A percentile compares a stretch with the other conserved stretches of the same genome.
Evolutionary conservation across 2,329 filamentous ascomycete genomes (phyloP).

Genomic region (Lasiodiplodia sp.): DNA sequence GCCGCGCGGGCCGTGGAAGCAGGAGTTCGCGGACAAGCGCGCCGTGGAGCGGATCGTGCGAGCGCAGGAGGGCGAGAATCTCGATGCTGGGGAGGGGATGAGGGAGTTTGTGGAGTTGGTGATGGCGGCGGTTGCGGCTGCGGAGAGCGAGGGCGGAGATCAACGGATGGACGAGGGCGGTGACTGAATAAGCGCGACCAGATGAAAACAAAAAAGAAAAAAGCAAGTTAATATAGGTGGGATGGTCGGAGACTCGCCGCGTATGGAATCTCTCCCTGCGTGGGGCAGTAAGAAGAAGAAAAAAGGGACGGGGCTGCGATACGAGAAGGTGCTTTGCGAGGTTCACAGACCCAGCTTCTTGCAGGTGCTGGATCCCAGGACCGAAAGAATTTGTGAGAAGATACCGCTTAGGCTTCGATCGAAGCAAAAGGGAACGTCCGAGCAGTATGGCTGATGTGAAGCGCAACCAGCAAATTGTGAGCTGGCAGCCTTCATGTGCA

Average conservation of each 20-base stretch:
- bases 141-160: neutral
- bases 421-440: neutral
- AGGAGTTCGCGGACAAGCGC: conserved; percentile 11
- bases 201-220: neutral
- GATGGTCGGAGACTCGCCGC: neutral
- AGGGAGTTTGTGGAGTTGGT: conserved; percentile 27
- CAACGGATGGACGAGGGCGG: neutral
- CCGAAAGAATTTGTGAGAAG: neutral
- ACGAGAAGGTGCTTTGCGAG: neutral
- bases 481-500: neutral
- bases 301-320: neutral
- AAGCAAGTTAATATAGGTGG: neutral
- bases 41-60: conserved; percentile 16
- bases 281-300: neutral
- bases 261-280: neutral
- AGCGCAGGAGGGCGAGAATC: conserved; percentile 1
- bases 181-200: neutral
- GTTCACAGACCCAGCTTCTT: neutral
- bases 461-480: neutral
- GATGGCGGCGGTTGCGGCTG: neutral
- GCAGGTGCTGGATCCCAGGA: neutral
- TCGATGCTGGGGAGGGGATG: conserved; percentile 18
- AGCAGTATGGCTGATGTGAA: neutral
- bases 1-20: conserved; percentile 23
- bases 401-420: neutral